Base-by-base conservation (phyloP, 78 protist species). In the Dictyostelium purpureum region DNA sequence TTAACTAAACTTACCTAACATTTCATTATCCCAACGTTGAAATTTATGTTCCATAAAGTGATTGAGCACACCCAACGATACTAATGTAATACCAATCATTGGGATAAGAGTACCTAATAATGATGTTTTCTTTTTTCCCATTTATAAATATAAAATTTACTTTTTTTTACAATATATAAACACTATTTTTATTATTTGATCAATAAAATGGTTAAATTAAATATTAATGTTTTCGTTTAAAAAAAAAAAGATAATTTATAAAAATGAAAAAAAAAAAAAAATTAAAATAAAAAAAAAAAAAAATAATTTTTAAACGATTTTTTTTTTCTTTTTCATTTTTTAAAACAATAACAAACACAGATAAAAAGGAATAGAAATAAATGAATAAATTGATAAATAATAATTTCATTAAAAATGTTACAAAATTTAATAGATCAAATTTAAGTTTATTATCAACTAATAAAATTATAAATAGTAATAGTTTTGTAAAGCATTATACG, bases 41-140 rank as follows among this genome's bases (percentile, higher is more conserved):
- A 69, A 83, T 56, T 83, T 83, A 38, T 83, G 90, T 56, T 52
- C 52, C 90, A 83, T 83, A 75, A 83, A 83, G 57, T 83, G 90
- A 26, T 67, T 49, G 33, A 83, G 43, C 6, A 75, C 90, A 7
- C 33, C 33, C 52, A 70, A 83, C 6, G 81, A 69, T 16, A 83
- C 80, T 10, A 24, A 35, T 54, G 90, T 83, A 18, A 83, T 70
- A 2, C 69, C 90, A 28, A 83, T 21, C 79, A 83, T 71, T 0
- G 90, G 90, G 14, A 71, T 9, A 1, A 81, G 7, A 14, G 80
- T 66, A 16, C 51, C n/a, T 16, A 38, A 0, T 1, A 81, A 54
- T 37, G 78, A 81, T 19, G 45, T 40, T 40, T 59, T 40, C 31
- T n/a, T n/a, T n/a, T 42, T 35, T 21, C 33, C 54, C 47, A 35